Base-by-base conservation (phyloP, 2,329 filamentous ascomycete genomes). In the Aspergillus cejpii region DNA sequence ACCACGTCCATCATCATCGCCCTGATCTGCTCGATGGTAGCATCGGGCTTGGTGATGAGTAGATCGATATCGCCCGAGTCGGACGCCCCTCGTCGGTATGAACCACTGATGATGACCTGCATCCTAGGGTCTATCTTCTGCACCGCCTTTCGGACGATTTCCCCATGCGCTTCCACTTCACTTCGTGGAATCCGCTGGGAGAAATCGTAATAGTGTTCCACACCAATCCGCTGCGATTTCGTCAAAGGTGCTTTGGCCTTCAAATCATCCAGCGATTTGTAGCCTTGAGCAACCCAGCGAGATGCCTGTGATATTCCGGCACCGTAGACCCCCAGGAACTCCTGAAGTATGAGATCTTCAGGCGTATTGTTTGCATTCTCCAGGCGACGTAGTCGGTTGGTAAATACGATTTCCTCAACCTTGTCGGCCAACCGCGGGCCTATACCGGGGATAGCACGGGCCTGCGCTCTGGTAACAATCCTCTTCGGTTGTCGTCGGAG, bases 351-450 rank as follows among this genome's bases (percentile, higher is more conserved):
- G 12, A 74, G 67, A 51, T 88, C 80, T n/a, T 75, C 72, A 0
- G 84, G 79, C 37, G 94, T 84, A 2, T 74, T 66, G 43, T 78
- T 76, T 0, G 85, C 79, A 55, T 83, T 80, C 26, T 94, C 84
- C 0, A 96, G 74, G 28, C 84, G 77, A 33, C 77, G 77, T 1
- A 96, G 76, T 20, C 75, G 74, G 56, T 87, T 78, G 0, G 87
- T 95, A 29, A 75, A 74, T 2, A 81, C 86, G 34, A 96, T 94
- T 61, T 96, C 91, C 57, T 92, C 87, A 51, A 97, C 92, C 64
- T 95, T 95, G 20, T 78, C 73, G 0, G 89, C 89, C 1, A 96
- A 70, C 1, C 86, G 77, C 8, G 73, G 57, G 6, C 90, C 90
- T 27, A 96, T 81, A 46, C 75, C 77, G 1, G 81, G 80, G 1